Evolutionary conservation across 2,329 filamentous ascomycete species (phyloP).

Genomic region (Penicillium brevicompactum): DNA sequence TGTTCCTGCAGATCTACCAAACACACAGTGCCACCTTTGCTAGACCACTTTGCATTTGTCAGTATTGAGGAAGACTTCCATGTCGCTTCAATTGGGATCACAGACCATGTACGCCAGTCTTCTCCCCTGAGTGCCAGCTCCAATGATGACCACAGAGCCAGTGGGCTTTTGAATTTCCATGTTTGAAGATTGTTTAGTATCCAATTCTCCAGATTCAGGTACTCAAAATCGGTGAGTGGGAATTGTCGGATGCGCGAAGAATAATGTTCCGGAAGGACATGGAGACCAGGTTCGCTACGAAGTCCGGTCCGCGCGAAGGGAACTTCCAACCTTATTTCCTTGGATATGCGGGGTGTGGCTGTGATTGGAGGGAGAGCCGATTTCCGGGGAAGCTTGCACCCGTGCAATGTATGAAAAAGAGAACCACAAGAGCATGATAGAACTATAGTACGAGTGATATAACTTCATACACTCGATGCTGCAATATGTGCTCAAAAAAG

Average conservation of each 20-base stretch:
- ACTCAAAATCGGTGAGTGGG: neutral
- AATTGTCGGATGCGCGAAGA: neutral
- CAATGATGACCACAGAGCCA: conserved; percentile 19
- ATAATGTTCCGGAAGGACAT: neutral
- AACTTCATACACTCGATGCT: too few species aligned
- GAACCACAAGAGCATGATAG: too few species aligned
- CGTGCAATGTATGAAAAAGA: too few species aligned
- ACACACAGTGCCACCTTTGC: conserved; percentile 32
- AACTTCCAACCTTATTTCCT: neutral
- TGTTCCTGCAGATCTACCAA: conserved; percentile 33
- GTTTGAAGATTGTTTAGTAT: neutral
- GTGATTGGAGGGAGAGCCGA: neutral
- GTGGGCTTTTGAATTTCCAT: neutral
- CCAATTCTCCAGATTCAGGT: neutral
- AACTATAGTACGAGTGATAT: too few species aligned
- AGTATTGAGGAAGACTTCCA: neutral
- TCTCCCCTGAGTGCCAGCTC: conserved; percentile 39
- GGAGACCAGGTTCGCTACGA: neutral
- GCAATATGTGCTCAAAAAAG: too few species aligned
- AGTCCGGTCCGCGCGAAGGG: neutral
- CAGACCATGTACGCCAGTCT: conserved; percentile 40
- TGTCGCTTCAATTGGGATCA: neutral
- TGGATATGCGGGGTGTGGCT: neutral
- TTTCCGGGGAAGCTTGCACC: too few species aligned
- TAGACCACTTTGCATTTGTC: conserved; percentile 34